A percentile compares a stretch with the other conserved stretches of the same genome.
These are phyloP conservation scores for Austroboletus novae-zelandiae DNA, from an alignment of 1,284 basidiomycete species.

Conservation along the genomic window DNA sequence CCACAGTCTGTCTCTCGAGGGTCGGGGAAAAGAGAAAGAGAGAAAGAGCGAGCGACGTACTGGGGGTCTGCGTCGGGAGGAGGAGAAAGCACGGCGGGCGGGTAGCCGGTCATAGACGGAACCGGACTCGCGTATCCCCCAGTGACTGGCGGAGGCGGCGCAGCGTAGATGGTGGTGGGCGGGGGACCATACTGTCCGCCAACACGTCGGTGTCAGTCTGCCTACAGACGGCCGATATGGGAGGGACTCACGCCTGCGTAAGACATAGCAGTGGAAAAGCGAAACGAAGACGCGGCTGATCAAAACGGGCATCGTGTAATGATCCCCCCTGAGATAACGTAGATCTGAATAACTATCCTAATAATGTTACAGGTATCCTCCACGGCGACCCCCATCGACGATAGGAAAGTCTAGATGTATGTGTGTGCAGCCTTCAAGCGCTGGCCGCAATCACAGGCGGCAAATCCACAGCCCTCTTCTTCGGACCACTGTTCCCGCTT, in stretches of 20 bases:
- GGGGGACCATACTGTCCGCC: constrained; percentile 26
- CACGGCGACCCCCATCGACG: neutral
- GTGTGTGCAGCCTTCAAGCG: constrained; percentile 34
- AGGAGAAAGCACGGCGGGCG: constrained; percentile 39
- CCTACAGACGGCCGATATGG: neutral
- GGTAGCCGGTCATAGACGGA: constrained; percentile 36
- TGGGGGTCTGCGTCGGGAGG: constrained; percentile 70
- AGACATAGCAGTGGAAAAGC: constrained; percentile 10
- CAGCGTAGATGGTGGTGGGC: constrained; percentile 10
- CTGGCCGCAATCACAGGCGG: constrained; percentile 55
- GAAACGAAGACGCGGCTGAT: neutral
- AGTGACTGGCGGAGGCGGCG: neutral
- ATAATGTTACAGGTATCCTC: constrained; percentile 38
- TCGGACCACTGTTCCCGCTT: constrained; percentile 28
- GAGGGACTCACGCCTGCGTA: constrained; percentile 21
- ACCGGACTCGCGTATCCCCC: constrained; percentile 3
- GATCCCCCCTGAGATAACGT: neutral
- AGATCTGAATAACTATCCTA: constrained; percentile 25
- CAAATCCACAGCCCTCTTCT: constrained; percentile 35
- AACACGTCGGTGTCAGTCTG: neutral
- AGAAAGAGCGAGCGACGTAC: constrained; percentile 37
- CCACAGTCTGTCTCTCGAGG: constrained; percentile 55
- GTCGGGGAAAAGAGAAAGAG: no score
- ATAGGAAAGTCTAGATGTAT: constrained; percentile 13
- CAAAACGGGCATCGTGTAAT: no score